phyloP scores from a whole-genome alignment of 192 early-diverging fungal species.

The Coemansia biformis region DNA sequence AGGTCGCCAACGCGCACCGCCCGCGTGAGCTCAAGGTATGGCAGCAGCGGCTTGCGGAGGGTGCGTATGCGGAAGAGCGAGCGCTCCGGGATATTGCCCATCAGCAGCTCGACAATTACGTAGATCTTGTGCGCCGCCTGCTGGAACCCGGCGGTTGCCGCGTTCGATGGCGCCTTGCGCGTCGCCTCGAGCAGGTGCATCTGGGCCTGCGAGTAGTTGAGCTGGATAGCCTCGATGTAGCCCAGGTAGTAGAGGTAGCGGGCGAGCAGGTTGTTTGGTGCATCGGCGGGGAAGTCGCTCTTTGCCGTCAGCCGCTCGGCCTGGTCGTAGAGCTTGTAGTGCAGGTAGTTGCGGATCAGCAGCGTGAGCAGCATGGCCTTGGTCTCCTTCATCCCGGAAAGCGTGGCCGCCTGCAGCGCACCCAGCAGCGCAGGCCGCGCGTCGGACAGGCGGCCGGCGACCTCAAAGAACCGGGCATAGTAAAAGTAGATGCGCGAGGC shows the following conservation, averaged over 20 bases:
- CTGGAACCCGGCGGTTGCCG: slow-evolving; percentile 87
- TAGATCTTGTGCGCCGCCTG: slow-evolving; percentile 92
- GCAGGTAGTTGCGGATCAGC: slow-evolving; percentile 86
- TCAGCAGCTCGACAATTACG: slow-evolving; percentile 95
- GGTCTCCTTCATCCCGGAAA: slow-evolving; percentile 82
- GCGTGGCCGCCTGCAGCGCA: slow-evolving; percentile 85
- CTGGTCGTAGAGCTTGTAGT: slow-evolving; percentile 94
- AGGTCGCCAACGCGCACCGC: slow-evolving; percentile 95
- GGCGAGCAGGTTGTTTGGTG: slow-evolving; percentile 88
- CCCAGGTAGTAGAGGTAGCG: slow-evolving; percentile 96
- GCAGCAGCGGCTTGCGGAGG: slow-evolving; percentile 76
- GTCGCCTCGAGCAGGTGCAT: slow-evolving; percentile 85
- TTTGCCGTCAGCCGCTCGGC: slow-evolving; percentile 96
- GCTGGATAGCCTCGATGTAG: slow-evolving; percentile 94
- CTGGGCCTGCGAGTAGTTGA: slow-evolving; percentile 93
- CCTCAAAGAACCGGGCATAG: slow-evolving; percentile 85
- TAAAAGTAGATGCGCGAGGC: slow-evolving; percentile 91
- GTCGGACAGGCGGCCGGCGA: slow-evolving; percentile 63
- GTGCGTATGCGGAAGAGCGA: slow-evolving; percentile 85
- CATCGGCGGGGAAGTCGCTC: slow-evolving; percentile 81
- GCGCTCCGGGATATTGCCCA: slow-evolving; percentile 98
- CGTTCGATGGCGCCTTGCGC: slow-evolving; percentile 88
- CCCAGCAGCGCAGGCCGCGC: slow-evolving; percentile 73
- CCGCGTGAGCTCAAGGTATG: slow-evolving; percentile 94
- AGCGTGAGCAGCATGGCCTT: slow-evolving; percentile 87